Conservation (phyloP, 2,329 filamentous ascomycete genomes). For the Aspergillus sp. region DNA sequence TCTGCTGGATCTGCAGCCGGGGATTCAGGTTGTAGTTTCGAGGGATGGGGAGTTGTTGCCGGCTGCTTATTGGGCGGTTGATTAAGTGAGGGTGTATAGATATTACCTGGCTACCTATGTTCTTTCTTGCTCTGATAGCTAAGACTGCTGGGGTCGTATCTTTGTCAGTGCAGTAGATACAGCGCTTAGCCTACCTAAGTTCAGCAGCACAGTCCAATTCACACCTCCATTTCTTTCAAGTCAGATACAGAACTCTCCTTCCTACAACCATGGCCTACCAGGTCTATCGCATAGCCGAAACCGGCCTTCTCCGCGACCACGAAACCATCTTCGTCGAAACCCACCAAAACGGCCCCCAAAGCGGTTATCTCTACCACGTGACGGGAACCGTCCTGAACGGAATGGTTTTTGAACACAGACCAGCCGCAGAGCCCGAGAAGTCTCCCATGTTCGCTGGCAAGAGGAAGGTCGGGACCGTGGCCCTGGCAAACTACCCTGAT, state of each 20-base stretch:
- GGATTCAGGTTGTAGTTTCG: conserved; percentile 10
- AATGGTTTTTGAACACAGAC: conserved; percentile 17
- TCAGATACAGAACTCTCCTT: too few relatives aligned
- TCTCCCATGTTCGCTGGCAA: conserved; percentile 9
- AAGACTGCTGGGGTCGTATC: too few relatives aligned
- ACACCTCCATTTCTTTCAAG: too few relatives aligned
- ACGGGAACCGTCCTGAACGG: conserved; percentile 23
- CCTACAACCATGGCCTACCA: conserved; percentile 12
- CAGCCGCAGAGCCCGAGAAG: conserved; percentile 9
- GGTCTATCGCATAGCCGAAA: conserved; percentile 11
- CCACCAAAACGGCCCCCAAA: conserved; percentile 7
- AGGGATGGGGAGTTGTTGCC: conserved; percentile 1
- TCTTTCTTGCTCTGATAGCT: too few relatives aligned
- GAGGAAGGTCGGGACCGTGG: conserved; percentile 11
- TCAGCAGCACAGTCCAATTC: too few relatives aligned
- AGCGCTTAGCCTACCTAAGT: too few relatives aligned
- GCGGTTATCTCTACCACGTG: conserved; percentile 18
- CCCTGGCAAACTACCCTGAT: conserved; percentile 9
- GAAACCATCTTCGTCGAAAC: conserved; percentile 21
- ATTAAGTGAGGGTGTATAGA: too few relatives aligned
- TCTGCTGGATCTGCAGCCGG: conserved; percentile 13
- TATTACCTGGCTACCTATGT: too few relatives aligned
- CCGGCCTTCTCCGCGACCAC: conserved; percentile 15
- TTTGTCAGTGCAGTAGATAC: too few relatives aligned
- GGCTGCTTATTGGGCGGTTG: not conserved